Conservation (phyloP, 495 filamentous ascomycete species). For the Aspergillus cristatus region DNA sequence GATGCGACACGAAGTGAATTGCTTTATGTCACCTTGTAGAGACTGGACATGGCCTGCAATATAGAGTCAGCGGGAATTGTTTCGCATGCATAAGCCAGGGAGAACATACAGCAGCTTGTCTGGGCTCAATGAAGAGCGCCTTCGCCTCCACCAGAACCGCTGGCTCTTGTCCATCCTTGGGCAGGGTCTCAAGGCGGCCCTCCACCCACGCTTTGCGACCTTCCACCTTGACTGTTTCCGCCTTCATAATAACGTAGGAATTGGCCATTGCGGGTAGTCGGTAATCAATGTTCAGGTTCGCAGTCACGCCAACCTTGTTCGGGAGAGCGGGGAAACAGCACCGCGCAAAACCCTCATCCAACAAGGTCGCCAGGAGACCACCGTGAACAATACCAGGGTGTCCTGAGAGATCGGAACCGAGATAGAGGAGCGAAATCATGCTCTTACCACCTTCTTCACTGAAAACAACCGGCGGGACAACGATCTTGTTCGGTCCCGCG, state of each 20-base stretch:
- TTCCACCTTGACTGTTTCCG: constrained; percentile 77
- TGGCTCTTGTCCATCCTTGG: constrained; percentile 50
- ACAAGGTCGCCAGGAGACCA: constrained; percentile 78
- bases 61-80: constrained; percentile 4
- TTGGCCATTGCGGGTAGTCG: constrained; percentile 66
- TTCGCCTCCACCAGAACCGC: constrained; percentile 66
- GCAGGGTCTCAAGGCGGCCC: constrained; percentile 78
- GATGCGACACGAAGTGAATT: too few relatives aligned
- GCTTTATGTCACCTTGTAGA: constrained; percentile 16
- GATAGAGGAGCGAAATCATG: constrained; percentile 65
- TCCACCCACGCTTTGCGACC: constrained; percentile 96
- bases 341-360: constrained; percentile 85
- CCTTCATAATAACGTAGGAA: constrained; percentile 69
- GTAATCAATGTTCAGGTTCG: constrained; percentile 86
- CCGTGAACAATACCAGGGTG: constrained; percentile 91
- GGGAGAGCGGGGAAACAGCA: constrained; percentile 89
- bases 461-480: constrained; percentile 76
- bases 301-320: constrained; percentile 82
- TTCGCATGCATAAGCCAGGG: background rate
- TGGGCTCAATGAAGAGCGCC: constrained; percentile 86
- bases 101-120: constrained; percentile 61
- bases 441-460: constrained; percentile 59
- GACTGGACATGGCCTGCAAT: constrained; percentile 19
- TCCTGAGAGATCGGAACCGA: constrained; percentile 77
- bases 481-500: constrained; percentile 63